phyloP scores from a whole-genome alignment of 257 asterid species.

The Solanum virginianum region DNA sequence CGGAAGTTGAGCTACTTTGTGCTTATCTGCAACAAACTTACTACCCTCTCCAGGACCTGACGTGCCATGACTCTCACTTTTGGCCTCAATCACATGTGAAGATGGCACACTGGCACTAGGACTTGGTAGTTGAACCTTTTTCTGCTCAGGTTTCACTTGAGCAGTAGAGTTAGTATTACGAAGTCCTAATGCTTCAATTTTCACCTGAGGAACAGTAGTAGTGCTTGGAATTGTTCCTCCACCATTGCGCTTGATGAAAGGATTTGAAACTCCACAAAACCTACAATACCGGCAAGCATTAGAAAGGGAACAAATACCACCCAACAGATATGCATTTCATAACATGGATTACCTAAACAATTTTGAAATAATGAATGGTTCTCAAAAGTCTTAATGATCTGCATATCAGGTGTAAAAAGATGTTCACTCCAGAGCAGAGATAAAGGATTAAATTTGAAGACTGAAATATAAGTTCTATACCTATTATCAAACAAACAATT shows the following conservation, averaged over 20 bases:
- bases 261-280: conserved; percentile 77
- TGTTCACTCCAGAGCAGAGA: neutral
- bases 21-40: conserved; percentile 36
- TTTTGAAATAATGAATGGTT: neutral
- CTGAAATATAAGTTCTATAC: conserved; percentile 21
- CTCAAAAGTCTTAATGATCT: neutral
- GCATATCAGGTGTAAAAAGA: neutral
- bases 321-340: neutral
- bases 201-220: conserved; percentile 24
- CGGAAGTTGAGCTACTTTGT: conserved; percentile 30
- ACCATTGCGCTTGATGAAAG: conserved; percentile 47
- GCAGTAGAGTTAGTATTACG: conserved; percentile 17
- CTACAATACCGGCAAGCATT: conserved; percentile 11
- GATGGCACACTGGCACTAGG: conserved; percentile 23
- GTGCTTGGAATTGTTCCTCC: conserved; percentile 27
- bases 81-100: conserved; percentile 21
- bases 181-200: conserved; percentile 34
- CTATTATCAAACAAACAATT: conserved; percentile 80
- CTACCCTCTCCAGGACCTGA: conserved; percentile 19
- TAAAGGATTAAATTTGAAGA: neutral
- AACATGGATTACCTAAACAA: neutral
- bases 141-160: conserved; percentile 30
- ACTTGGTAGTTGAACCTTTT: conserved; percentile 28
- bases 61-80: conserved; percentile 26
- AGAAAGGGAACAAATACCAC: neutral